Evolutionary conservation across 805 yeast genomes (phyloP), one percentile per base, ranked within the genome.

Genomic region (Aciculoconidium aculeatum): DNA sequence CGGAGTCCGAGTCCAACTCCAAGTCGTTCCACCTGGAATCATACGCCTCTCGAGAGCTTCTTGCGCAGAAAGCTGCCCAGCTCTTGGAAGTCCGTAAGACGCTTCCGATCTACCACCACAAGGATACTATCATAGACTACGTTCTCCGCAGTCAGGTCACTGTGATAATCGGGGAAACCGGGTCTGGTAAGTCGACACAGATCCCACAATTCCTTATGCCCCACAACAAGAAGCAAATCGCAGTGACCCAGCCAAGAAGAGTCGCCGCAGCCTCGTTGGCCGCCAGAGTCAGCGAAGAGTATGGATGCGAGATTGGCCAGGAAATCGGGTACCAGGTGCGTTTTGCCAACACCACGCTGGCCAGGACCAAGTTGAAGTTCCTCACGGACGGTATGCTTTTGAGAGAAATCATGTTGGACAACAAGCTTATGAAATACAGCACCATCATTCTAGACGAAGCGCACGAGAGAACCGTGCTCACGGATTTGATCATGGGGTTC

Each of bases 161-260:
- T 0, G 75, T 90, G 1, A 66, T 90, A 11, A 82, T 92, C 49
- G 97, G 97, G 57, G 97, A 90, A 51, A 90, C 98, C 0, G 98
- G 98, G 57, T 85, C 95, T 6, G 97, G 97, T 65, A 90, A 90
- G 51, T 88, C 97, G 3, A 90, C 98, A 0, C 98, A 90, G 60
- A 78, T 90, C 26, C 97, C 98, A 0, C 97, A 90, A 51, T 80
- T 90, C 41, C 51, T 90, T n/a, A 72, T 83, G 57, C 70, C 74
- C 1, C 49, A 55, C 20, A 59, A 57, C 38, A 54, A 57, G 11
- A 75, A 74, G 36, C 65, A 70, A 15, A 77, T 90, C 12, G 97
- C 95, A 0, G 90, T 92, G 6, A 88, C 98, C 0, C 97, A 90
- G 60, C 98, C 98, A 1, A 80, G 98, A 60, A 72, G 97, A 49